Conservation (phyloP, 2,329 filamentous ascomycete genomes). For the Colletotrichum tofieldiae region DNA sequence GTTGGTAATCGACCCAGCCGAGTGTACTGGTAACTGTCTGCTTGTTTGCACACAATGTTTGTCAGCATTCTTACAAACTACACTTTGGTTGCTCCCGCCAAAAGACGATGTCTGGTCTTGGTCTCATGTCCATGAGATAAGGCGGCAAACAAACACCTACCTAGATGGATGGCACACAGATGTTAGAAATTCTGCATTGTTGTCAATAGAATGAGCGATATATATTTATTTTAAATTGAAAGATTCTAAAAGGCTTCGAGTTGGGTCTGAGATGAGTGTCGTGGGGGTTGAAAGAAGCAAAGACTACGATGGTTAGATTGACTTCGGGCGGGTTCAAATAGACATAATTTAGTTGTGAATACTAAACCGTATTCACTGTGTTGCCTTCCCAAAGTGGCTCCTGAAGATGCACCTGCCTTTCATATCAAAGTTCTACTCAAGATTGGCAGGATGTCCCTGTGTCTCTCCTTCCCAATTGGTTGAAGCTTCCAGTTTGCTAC, state of each 20-base stretch:
- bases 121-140: not conserved
- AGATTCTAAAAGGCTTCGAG: no score
- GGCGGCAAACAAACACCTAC: not conserved
- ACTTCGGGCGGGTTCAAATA: not conserved
- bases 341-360: not conserved
- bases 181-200: not conserved
- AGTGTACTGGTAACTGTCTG: not conserved
- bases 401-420: no score
- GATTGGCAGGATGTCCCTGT: no score
- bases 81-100: not conserved
- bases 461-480: no score
- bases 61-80: not conserved
- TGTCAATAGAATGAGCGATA: not conserved
- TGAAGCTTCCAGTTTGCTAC: not conserved
- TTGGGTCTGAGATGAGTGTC: not conserved
- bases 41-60: not conserved
- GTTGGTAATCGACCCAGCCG: no score
- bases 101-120: not conserved
- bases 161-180: not conserved
- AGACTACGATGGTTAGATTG: not conserved
- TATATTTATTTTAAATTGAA: not conserved
- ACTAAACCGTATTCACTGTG: not conserved
- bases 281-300: rapidly evolving
- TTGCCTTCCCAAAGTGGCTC: not conserved
- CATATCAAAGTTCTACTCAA: no score